A percentile compares a stretch with the other conserved stretches of the same genome.
These are phyloP conservation scores for Amylostereum chailletii DNA, from an alignment of 1,284 basidiomycete species.

Conservation along the genomic window DNA sequence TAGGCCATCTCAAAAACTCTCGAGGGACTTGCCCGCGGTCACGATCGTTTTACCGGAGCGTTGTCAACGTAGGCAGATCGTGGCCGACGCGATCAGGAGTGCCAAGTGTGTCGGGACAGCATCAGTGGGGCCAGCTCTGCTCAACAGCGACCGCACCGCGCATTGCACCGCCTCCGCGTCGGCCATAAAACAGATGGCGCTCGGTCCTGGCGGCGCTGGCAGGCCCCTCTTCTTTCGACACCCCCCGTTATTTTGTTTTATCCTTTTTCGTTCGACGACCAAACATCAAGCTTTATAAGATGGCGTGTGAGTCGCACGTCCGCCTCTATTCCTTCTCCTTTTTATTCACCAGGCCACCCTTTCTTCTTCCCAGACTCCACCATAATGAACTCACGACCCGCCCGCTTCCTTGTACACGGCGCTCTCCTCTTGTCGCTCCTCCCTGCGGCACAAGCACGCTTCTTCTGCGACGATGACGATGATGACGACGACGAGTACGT, in stretches of 20 bases:
- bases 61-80: no score
- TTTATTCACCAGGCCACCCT: not conserved
- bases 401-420: not conserved
- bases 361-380: not conserved
- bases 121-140: no score
- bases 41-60: no score
- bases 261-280: not conserved
- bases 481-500: not conserved
- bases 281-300: not conserved
- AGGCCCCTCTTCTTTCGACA: not conserved
- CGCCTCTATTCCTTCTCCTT: not conserved
- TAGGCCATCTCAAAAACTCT: no score
- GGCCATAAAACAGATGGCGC: no score
- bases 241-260: not conserved
- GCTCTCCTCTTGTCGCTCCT: not conserved
- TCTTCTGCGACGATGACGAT: not conserved
- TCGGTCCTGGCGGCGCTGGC: not conserved
- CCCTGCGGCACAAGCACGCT: constrained; percentile 4
- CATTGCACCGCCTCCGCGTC: no score
- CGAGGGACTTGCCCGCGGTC: no score
- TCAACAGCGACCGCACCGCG: no score
- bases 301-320: not conserved
- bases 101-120: no score
- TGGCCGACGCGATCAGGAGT: no score
- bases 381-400: not conserved